Conservation (phyloP, 495 filamentous ascomycete genomes). For the Cercophora sp. region DNA sequence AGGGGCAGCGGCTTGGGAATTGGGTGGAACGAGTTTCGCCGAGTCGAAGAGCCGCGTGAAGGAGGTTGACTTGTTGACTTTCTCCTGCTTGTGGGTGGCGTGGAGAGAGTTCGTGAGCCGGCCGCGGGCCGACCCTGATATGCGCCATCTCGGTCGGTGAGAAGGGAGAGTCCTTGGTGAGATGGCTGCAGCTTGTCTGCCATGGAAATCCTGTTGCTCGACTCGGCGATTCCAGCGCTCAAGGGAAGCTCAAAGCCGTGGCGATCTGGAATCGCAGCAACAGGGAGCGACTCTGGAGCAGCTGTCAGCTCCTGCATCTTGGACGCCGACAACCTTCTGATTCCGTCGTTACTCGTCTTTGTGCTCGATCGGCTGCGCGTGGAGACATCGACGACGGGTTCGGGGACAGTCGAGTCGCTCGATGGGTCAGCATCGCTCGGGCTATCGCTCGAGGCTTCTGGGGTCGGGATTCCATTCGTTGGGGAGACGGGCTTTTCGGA, state of each 20-base stretch:
- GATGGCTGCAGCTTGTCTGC: constrained; percentile 23
- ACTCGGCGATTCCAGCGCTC: constrained; percentile 34
- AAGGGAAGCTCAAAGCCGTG: constrained; percentile 26
- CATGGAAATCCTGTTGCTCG: constrained; percentile 26
- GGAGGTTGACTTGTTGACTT: constrained; percentile 25
- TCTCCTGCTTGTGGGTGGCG: constrained; percentile 39
- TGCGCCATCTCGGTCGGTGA: neutral
- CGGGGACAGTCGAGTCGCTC: neutral
- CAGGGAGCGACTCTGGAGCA: constrained; percentile 48
- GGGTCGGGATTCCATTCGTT: constrained; percentile 25
- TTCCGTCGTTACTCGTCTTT: constrained; percentile 37
- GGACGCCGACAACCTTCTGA: constrained; percentile 53
- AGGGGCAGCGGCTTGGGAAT: constrained; percentile 22
- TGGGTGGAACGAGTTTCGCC: constrained; percentile 34
- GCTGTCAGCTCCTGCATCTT: constrained; percentile 53
- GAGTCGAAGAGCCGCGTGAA: constrained; percentile 18
- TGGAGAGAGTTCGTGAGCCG: constrained; percentile 39
- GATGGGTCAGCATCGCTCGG: constrained; percentile 23
- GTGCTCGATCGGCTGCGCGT: constrained; percentile 30
- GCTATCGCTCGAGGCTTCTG: constrained; percentile 31
- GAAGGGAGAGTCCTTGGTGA: neutral
- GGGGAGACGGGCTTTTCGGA: constrained; percentile 13
- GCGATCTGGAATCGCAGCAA: constrained; percentile 29
- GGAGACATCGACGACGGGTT: neutral
- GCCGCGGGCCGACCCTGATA: constrained; percentile 14